Base-by-base conservation (phyloP, 108 stramenopile genomes). In the Nitzschia palea region DNA sequence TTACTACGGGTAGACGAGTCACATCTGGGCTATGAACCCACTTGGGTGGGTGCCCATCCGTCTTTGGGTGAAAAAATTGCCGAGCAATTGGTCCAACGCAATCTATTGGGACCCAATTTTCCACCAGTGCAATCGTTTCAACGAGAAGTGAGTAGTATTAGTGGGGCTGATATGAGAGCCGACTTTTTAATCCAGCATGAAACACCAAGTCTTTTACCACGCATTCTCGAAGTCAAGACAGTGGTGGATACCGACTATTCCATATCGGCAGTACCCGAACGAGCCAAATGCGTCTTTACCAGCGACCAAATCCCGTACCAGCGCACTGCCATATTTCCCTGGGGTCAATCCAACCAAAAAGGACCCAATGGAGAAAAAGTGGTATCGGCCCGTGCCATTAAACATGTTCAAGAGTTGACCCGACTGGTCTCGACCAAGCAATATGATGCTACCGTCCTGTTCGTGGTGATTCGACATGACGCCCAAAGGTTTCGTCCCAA, bases 31-130 rank as follows among this genome's bases (percentile, higher is more conserved):
- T 70, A 70, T 42, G 64, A 68, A 20, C 71, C 75, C 20, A 54
- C 67, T n/a, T 84, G 76, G 77, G 85, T 86, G 3, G 81, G 81
- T 48, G 85, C 81, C 14, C 85, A 86, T 68, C 85, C 85, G n/a
- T 62, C 62, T 9, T 45, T 86, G 1, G 85, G 85, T 45, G 85
- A 86, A 61, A 73, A 70, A 53, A 55, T 86, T 17, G 79, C 81
- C 17, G 76, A 80, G 35, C 29, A 67, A 25, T 58, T 76, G 44
- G 45, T 86, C 1, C 32, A 44, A n/a, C 62, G 37, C n/a, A 71
- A 73, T 66, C 29, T 85, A 17, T 54, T 81, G 22, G 74, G 68
- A 0, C 65, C 69, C 1, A 55, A 61, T 15, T 71, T 78, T 71
- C 71, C 70, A 28, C 28, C n/a, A 5, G 70, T 75, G 3, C 50